A percentile compares a stretch with the other conserved stretches of the same genome.
These are phyloP conservation scores for Cupressus sempervirens DNA, from an alignment of 75 land plant genomes.

Conservation along the genomic window DNA sequence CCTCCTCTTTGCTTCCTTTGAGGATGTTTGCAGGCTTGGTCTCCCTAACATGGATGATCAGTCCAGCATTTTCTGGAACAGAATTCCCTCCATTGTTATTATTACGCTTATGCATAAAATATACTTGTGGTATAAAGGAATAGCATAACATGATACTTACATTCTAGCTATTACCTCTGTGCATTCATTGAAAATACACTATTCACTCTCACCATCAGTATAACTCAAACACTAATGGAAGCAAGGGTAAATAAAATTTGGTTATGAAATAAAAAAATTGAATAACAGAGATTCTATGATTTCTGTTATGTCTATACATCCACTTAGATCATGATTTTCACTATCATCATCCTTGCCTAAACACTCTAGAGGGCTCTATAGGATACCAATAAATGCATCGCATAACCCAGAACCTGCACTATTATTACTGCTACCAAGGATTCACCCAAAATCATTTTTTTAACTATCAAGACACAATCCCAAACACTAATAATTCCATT, in stretches of 20 bases:
- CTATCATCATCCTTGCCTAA: background rate
- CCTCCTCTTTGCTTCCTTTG: background rate
- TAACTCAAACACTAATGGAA: background rate
- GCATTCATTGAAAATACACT: background rate
- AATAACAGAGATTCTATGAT: background rate
- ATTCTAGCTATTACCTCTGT: background rate
- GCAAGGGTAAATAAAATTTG: conserved; percentile 6
- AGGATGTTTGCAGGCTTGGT: background rate
- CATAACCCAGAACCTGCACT: background rate
- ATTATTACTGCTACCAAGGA: background rate
- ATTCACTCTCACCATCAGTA: background rate
- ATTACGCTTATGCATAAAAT: background rate
- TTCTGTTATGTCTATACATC: background rate
- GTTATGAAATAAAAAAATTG: conserved; percentile 16
- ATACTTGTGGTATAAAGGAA: background rate
- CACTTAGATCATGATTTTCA: background rate
- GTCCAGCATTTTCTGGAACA: background rate
- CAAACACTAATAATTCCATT: background rate
- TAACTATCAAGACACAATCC: background rate
- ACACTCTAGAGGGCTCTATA: background rate
- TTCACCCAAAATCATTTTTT: background rate
- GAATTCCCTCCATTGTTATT: background rate
- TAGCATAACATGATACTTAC: background rate
- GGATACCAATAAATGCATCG: background rate
- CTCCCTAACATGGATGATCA: background rate